Base-by-base conservation (phyloP, 2,329 filamentous ascomycete genomes). In the Mycosphaerelloides madeirae region DNA sequence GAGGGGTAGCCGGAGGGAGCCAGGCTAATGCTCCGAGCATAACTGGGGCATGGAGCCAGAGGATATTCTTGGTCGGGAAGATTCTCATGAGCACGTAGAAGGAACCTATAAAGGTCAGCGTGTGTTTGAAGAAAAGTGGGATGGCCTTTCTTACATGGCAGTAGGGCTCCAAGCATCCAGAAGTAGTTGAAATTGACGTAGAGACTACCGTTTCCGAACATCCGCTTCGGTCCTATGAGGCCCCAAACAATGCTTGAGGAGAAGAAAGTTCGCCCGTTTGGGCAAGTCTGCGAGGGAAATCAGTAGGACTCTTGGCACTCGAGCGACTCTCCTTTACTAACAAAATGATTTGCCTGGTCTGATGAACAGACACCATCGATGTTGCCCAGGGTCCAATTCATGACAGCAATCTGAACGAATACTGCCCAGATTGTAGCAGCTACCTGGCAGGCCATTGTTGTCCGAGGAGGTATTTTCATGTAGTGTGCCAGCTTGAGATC, bases 161-260 rank as follows among this genome's bases (percentile, higher is more conserved):
- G 77, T 18, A 91, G 60, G 28, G 84, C 84, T 18, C 88, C 88
- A 19, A 91, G 65, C 3, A 85, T 75, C 67, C 94, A 94, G 44
- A 84, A 87, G 84, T 85, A 94, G 2, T 94, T 78, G 1, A 94
- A 75, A 8, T 79, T 75, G 18, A 83, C 78, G 63, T 95, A 94
- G 6, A 86, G 80, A 13, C 85, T 85, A 25, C 75, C 76, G 1
- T 77, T 76, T 0, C 87, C 87, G 57, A 95, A 94, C 72, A 94
- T 93, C 56, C 90, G 83, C 43, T 74, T 68, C 0, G 88, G 88
- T 0, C 88, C 88, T 11, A 94, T 55, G 6, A 94, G 85, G 35
- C 88, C 88, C 88, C 88, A 95, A 3, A 94, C 78, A 44, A 95
- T 90, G 43, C 83, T 87, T 41, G 87, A 87, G 65, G 93, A 93